These are phyloP conservation scores for Xylaria multiplex DNA, from an alignment of 2,329 filamentous ascomycete genomes.

Conservation along the genomic window DNA sequence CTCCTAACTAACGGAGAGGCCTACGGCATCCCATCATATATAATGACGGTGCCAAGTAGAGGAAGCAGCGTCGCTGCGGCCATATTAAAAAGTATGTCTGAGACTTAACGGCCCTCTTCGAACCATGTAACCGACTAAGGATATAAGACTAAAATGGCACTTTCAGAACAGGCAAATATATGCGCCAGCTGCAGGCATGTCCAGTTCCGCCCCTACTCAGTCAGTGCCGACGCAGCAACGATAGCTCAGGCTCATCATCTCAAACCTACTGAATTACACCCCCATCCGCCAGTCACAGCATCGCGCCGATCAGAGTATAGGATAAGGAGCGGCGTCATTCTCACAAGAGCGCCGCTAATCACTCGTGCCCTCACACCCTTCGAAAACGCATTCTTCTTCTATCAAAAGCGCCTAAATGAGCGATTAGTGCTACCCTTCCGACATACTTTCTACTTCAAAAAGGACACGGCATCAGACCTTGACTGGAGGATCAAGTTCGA, in stretches of 20 bases:
- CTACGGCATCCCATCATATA: constrained; percentile 38
- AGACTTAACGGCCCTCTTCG: not conserved
- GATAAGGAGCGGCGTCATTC: constrained; percentile 75
- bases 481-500: constrained; percentile 91
- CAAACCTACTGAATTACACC: constrained; percentile 49
- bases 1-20: constrained; percentile 31
- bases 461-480: constrained; percentile 81
- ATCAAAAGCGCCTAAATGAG: constrained; percentile 97
- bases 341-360: constrained; percentile 87
- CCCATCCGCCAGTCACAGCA: constrained; percentile 46
- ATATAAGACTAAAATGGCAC: not conserved
- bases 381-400: constrained; percentile 93
- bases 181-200: constrained; percentile 51
- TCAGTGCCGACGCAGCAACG: constrained; percentile 49
- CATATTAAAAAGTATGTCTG: constrained; percentile 61
- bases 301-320: constrained; percentile 54
- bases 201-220: constrained; percentile 51
- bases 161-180: constrained; percentile 48
- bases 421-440: constrained; percentile 87
- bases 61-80: constrained; percentile 61
- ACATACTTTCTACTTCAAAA: constrained; percentile 94
- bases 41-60: constrained; percentile 68
- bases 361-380: constrained; percentile 87
- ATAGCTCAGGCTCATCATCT: constrained; percentile 51
- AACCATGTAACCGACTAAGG: not conserved